Percentiles rank a stretch among this genome's conserved stretches.
phyloP scores from a whole-genome alignment of 768 basidiomycete genomes.

The Kwoniella sp. region DNA sequence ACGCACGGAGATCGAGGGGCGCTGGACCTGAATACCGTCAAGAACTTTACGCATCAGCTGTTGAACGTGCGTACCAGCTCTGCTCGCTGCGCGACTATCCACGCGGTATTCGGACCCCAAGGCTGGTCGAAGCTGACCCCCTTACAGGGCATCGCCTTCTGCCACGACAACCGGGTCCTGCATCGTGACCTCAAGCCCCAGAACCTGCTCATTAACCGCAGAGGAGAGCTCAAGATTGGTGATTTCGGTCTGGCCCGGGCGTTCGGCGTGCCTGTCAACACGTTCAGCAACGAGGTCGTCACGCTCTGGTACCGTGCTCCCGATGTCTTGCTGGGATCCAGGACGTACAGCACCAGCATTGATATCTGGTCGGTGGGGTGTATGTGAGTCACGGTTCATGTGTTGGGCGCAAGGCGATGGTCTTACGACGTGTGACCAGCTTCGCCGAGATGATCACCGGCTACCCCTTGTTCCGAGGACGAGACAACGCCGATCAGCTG shows the following conservation, averaged over 20 bases:
- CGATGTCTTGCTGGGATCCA: conserved; percentile 90
- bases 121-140: neutral
- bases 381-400: conserved; percentile 55
- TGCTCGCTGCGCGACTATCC: neutral
- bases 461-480: conserved; percentile 89
- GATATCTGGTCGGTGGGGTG: conserved; percentile 99
- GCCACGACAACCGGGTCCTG: conserved; percentile 95
- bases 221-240: conserved; percentile 92
- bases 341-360: conserved; percentile 96
- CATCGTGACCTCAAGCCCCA: conserved; percentile 98
- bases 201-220: conserved; percentile 93
- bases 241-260: conserved; percentile 97
- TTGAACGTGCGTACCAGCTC: conserved; percentile 56
- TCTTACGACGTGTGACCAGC: conserved; percentile 21
- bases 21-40: conserved; percentile 77
- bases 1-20: conserved; percentile 93
- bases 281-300: conserved; percentile 98
- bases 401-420: neutral
- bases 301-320: conserved; percentile 99
- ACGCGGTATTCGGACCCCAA: neutral
- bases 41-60: conserved; percentile 96
- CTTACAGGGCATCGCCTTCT: conserved; percentile 78
- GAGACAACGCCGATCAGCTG: conserved; percentile 97
- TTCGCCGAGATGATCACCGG: conserved; percentile 99
- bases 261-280: conserved; percentile 98